Base-by-base conservation (phyloP, 2,329 filamentous ascomycete species). In the Neofusicoccum kwambonambiense region DNA sequence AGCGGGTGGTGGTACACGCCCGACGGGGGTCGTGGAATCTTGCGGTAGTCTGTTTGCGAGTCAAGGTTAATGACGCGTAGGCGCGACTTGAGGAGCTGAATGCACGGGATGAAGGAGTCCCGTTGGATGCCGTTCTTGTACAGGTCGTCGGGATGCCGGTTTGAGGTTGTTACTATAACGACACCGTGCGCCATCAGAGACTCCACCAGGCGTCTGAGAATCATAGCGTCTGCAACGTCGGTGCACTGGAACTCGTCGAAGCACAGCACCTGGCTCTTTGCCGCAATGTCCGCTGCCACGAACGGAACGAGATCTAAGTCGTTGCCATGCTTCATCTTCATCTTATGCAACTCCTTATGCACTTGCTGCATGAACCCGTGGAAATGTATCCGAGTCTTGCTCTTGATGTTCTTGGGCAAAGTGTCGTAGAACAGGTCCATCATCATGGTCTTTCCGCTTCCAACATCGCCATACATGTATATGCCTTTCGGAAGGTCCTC, bases 361-460 rank as follows among this genome's bases (percentile, higher is more conserved):
- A 98, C 90, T 77, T 96, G 91, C 78, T 98, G 95, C 95, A 99
- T 99, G 82, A 99, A 99, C 77, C 97, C 97, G 82, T 98, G 93
- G 79, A 99, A 99, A 81, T 99, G 95, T 73, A 99, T 97, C 54
- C 95, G 86, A 52, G 90, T 96, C 81, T 97, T 97, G 37, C 88
- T 87, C 65, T 83, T 85, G 69, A 98, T 93, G 66, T 90, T 89
- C 15, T 82, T 76, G 0, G 95, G 95, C 22, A 98, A 82, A 0
- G 94, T 97, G 69, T 98, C 93, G 80, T 93, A 97, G 78, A 98
- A 97, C 57, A 99, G 83, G 75, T 99, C 94, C 95, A 99, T 99
- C 74, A 99, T 83, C 95, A 99, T 99, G 2, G 95, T 99, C 84
- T 99, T 99, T 67, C 95, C 95, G 72, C 92, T 96, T 45, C 95